Conservation (phyloP, 2,329 filamentous ascomycete species). For the Penicillium sp. region DNA sequence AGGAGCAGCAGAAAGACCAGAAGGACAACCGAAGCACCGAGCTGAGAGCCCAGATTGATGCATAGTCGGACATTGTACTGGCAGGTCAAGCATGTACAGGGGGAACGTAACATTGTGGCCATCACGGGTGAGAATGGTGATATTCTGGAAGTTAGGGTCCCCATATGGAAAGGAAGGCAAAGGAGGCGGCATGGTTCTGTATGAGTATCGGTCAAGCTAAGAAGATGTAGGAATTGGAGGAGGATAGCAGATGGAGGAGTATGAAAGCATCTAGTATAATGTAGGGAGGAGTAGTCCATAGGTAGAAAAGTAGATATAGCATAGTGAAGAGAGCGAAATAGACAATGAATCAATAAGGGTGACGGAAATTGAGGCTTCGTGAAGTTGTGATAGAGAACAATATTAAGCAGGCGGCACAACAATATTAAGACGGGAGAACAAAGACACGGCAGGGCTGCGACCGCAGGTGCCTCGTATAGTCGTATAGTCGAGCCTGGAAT, state of each 20-base stretch:
- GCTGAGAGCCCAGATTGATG: constrained; percentile 65
- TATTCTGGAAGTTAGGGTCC: constrained; percentile 49
- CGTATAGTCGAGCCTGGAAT: background rate
- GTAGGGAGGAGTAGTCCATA: background rate
- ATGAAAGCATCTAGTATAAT: constrained; percentile 11
- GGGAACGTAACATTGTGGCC: constrained; percentile 40
- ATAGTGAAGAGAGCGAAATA: constrained; percentile 24
- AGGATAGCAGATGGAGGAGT: constrained; percentile 1
- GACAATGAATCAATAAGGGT: constrained; percentile 16
- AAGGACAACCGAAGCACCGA: constrained; percentile 63
- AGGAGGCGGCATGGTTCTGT: background rate
- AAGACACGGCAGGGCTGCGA: constrained; percentile 1
- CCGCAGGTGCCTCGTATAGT: background rate
- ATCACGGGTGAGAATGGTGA: constrained; percentile 47
- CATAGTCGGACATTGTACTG: constrained; percentile 46
- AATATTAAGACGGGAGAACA: constrained; percentile 6
- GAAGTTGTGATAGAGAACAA: constrained; percentile 20
- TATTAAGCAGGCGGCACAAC: constrained; percentile 19
- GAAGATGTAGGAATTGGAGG: background rate
- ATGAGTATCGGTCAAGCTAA: background rate
- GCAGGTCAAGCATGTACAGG: constrained; percentile 44
- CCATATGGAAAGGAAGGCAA: background rate
- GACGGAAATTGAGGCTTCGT: background rate
- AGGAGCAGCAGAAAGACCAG: constrained; percentile 62
- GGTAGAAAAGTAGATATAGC: constrained; percentile 5